Percentiles rank a stretch among this genome's conserved stretches.
phyloP scores from a whole-genome alignment of 2,329 filamentous ascomycete species.

The Paecilomyces dactylethromorphus region DNA sequence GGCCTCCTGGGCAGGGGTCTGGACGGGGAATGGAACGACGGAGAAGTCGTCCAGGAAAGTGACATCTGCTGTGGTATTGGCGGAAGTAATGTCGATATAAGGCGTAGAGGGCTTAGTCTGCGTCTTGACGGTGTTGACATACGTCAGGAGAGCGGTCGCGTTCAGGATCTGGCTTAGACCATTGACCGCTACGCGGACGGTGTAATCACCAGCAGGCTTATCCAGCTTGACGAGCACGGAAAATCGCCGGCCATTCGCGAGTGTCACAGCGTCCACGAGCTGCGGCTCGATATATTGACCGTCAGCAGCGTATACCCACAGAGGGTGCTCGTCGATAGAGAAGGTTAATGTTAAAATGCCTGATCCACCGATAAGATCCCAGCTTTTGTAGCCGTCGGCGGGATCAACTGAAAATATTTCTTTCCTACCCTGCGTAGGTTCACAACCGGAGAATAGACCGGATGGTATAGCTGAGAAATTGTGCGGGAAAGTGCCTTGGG shows the following conservation, averaged over 20 bases:
- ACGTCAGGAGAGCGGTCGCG: constrained; percentile 46
- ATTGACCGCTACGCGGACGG: constrained; percentile 47
- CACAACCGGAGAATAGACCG: constrained; percentile 5
- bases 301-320: constrained; percentile 40
- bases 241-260: constrained; percentile 34
- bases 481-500: neutral
- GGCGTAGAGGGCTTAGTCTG: constrained; percentile 24
- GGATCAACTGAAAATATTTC: constrained; percentile 28
- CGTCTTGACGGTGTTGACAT: constrained; percentile 18
- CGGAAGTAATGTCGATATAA: constrained; percentile 47
- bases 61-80: constrained; percentile 33
- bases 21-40: constrained; percentile 44
- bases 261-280: constrained; percentile 23
- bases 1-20: constrained; percentile 34
- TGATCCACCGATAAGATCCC: constrained; percentile 32
- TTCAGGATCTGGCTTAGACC: constrained; percentile 49
- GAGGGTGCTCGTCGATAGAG: constrained; percentile 38
- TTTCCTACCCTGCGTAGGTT: constrained; percentile 15
- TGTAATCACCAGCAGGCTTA: constrained; percentile 43
- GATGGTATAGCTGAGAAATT: constrained; percentile 6
- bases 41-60: constrained; percentile 39
- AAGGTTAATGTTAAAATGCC: constrained; percentile 25
- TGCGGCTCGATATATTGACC: constrained; percentile 37
- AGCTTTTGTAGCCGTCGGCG: constrained; percentile 25
- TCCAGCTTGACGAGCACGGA: constrained; percentile 40